Conservation (phyloP, 306 rosid species). For the Inga laurina region DNA sequence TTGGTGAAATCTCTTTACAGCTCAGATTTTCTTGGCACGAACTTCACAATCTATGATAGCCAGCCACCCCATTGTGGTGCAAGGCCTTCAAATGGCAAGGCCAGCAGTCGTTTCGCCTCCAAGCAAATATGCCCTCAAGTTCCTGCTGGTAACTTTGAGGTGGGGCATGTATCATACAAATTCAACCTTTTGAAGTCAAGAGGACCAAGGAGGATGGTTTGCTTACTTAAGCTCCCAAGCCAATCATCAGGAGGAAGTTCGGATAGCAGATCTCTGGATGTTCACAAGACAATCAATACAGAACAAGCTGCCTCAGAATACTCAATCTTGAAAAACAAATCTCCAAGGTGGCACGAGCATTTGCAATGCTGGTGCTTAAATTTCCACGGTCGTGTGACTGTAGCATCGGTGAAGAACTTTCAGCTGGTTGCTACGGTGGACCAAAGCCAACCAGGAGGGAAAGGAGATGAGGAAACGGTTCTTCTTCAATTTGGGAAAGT, state of each 20-base stretch:
- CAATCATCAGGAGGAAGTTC: conserved; percentile 50
- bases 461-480: conserved; percentile 88
- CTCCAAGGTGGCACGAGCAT: conserved; percentile 97
- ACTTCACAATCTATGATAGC: conserved; percentile 89
- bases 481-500: conserved; percentile 98
- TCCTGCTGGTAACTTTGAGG: conserved; percentile 92
- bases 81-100: conserved; percentile 69
- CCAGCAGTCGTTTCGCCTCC: conserved; percentile 89
- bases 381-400: conserved; percentile 96
- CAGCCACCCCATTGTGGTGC: conserved; percentile 90
- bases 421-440: conserved; percentile 83
- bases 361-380: conserved; percentile 98
- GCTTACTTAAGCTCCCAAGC: conserved; percentile 72
- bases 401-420: conserved; percentile 97
- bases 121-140: conserved; percentile 98
- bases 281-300: conserved; percentile 36
- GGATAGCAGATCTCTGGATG: conserved; percentile 31
- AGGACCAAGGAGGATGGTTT: conserved; percentile 97
- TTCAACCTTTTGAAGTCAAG: conserved; percentile 94
- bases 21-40: conserved; percentile 97
- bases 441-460: conserved; percentile 88
- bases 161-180: conserved; percentile 86
- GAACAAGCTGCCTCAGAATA: conserved; percentile 44
- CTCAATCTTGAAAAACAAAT: conserved; percentile 85
- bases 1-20: conserved; percentile 51